Evolutionary conservation across 129 eudicot species (phyloP), one percentile per base, ranked within the genome.

Genomic region (Flaveria trinervia): DNA sequence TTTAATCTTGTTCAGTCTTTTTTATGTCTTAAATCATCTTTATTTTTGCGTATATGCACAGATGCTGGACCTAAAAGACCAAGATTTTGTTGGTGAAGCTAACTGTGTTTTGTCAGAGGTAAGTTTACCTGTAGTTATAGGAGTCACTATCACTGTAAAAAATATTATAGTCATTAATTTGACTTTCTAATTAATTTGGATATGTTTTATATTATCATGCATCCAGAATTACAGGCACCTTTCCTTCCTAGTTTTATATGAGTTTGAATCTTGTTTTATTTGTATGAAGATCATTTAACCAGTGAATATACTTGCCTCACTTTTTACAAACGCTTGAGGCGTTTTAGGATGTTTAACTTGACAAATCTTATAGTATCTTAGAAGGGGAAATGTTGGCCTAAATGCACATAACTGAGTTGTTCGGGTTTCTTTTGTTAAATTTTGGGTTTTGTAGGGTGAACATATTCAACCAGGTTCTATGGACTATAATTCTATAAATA

Each of bases 41-140:
- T 39, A 57, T 56, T 52, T 67, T 26, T 57, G 23, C 66, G 46
- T 78, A 72, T 67, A 9, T 84, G 79, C 81, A 88, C 86, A 95
- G 99, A 76, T 55, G 70, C 86, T 92, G 79, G 83, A 92, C 45
- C 88, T 95, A 83, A 59, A 82, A 57, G 97, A 89, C 75, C 99
- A 95, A 85, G 99, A 95, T 39, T 95, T 83, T 83, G 90, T 95
- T 72, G 99, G 99, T 54, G 97, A 91, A 90, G 86, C 92, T 72
- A 95, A 74, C 71, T 95, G 97, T 88, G 77, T 77, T 75, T 86
- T 95, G 65, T 92, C 99, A 68, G 91, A 95, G 96, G 99, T 95
- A 77, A 74, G 83, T 78, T 65, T 60, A 39, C 62, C 76, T 77
- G 46, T 41, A 23, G 49, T 72, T 57, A 30, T 17, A 52, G 16